Conservation (phyloP, 139 green algal species). For the Coelastrella sp. region DNA sequence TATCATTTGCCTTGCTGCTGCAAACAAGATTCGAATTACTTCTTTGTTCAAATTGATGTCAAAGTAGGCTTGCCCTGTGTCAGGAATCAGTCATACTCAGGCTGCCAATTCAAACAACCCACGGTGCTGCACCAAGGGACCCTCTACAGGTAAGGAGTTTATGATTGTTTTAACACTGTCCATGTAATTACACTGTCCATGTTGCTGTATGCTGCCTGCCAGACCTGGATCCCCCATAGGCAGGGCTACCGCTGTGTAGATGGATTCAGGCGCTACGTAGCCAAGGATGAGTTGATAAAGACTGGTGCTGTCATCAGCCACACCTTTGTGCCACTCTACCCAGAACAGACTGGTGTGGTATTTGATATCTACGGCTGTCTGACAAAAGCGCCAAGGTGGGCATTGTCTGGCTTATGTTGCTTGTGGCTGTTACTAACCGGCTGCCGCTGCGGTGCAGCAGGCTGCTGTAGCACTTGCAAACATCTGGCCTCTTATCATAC, state of each 20-base stretch:
- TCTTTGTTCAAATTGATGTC: too few species aligned
- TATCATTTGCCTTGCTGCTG: too few species aligned
- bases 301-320: slow-evolving; percentile 22
- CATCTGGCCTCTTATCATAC: too few species aligned
- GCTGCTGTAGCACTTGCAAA: neutral
- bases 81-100: too few species aligned
- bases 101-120: too few species aligned
- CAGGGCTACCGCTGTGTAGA: slow-evolving; percentile 8
- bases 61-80: neutral
- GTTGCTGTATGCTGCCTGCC: neutral
- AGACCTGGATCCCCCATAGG: neutral
- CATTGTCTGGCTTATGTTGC: neutral
- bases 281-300: slow-evolving; percentile 25
- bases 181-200: too few species aligned
- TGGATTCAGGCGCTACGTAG: slow-evolving; percentile 7
- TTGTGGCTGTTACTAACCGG: neutral
- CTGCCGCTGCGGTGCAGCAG: too few species aligned
- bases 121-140: too few species aligned
- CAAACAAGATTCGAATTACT: too few species aligned
- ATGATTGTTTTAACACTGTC: too few species aligned
- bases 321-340: slow-evolving; percentile 27
- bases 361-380: slow-evolving; percentile 42
- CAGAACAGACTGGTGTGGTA: neutral
- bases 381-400: neutral
- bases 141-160: too few species aligned